Conservation (phyloP, 2,329 filamentous ascomycete genomes). For the Ustilaginoidea virens region DNA sequence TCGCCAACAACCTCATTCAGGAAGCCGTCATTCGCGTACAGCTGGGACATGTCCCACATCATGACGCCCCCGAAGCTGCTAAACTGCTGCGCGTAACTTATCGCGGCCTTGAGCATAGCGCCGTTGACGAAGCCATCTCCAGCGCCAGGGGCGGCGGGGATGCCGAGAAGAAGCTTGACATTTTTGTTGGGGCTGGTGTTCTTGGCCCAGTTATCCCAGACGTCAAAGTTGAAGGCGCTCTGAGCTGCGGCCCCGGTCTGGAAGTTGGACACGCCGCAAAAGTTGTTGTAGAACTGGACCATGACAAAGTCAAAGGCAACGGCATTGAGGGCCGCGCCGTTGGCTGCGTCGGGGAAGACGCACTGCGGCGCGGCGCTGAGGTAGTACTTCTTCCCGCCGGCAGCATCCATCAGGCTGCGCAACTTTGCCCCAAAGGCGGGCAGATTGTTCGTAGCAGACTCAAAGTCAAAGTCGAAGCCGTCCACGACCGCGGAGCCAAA, state of each 20-base stretch:
- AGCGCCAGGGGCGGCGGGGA: slow-evolving; percentile 38
- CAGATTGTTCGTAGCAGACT: slow-evolving; percentile 43
- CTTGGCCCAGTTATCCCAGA: slow-evolving; percentile 52
- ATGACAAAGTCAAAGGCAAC: slow-evolving; percentile 45
- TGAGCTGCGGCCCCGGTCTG: slow-evolving; percentile 24
- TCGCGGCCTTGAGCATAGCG: slow-evolving; percentile 28
- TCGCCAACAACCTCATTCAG: slow-evolving; percentile 26
- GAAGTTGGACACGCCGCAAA: slow-evolving; percentile 42
- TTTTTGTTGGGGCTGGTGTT: slow-evolving; percentile 36
- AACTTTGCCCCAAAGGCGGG: slow-evolving; percentile 43
- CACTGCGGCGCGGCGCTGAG: slow-evolving; percentile 56
- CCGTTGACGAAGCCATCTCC: slow-evolving; percentile 39
- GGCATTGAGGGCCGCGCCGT: slow-evolving; percentile 38
- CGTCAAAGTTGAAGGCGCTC: slow-evolving; percentile 43
- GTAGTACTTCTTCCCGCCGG: slow-evolving; percentile 39
- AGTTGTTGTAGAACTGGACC: slow-evolving; percentile 58
- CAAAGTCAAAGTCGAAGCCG: slow-evolving; percentile 67
- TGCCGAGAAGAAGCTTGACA: slow-evolving; percentile 46
- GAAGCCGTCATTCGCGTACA: slow-evolving; percentile 42
- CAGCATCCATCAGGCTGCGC: slow-evolving; percentile 36
- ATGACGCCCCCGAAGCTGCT: slow-evolving; percentile 51
- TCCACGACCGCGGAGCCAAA: slow-evolving; percentile 21
- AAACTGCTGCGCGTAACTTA: slow-evolving; percentile 38
- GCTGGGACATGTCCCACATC: slow-evolving; percentile 53
- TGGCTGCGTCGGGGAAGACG: slow-evolving; percentile 45